Base-by-base conservation (phyloP, 306 rosid species). In the Alnus rubra region DNA sequence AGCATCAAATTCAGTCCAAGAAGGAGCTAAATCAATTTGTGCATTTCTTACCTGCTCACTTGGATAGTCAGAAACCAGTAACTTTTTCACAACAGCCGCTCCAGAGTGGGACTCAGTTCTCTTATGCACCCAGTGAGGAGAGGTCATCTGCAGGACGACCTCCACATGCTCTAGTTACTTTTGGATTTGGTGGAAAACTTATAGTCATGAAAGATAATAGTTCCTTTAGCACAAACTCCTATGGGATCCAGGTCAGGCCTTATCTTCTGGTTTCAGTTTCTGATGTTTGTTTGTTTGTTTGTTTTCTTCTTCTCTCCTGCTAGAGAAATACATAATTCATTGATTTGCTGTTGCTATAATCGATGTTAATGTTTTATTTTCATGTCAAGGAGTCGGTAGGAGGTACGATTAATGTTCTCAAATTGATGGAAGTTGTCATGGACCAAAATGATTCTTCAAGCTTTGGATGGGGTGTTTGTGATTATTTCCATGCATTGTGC, bases 141-240 rank as follows among this genome's bases (percentile, higher is more conserved):
- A 85, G 93, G 81, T 88, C 97, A 72, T 91, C 94, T 4, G 94
- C 88, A 62, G 97, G 97, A 49, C 97, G 97, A 12, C 98, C 98
- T 83, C 87, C 93, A 55, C 98, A 92, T 86, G 91, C 97, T 50
- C 75, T 94, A 16, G 98, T 84, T 48, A 89, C 97, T 55, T 94
- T 94, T 53, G 97, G 98, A 35, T 94, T 94, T 83, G 98, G 98
- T 31, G 97, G 98, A 74, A 94, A 92, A 82, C 98, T 94, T 83
- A 55, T 94, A 35, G 65, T 94, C 79, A 88, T 88, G 98, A 92
- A 94, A 80, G 92, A 88, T 78, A 83, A 80, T 65, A 87, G 86
- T 83, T 75, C 74, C 30, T 67, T n/a, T 42, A 55, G 74, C 75
- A 80, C 78, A 14, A 87, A 86, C 84, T 82, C 91, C 70, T 84